Conservation (phyloP, 208 protist genomes). For the Crithidia brevicula region DNA sequence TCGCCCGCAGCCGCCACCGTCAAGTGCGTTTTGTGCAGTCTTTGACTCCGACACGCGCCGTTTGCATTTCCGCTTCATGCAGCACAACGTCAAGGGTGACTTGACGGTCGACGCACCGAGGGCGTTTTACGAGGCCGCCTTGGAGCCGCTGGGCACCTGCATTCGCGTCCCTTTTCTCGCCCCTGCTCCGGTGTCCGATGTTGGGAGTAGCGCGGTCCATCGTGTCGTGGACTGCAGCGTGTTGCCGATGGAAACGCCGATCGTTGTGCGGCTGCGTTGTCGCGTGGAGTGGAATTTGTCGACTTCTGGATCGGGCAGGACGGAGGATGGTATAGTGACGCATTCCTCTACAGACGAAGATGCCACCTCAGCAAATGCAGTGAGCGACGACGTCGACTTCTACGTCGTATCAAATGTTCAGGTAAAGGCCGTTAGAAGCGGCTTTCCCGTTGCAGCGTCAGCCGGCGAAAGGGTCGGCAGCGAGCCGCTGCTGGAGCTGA, state of each 20-base stretch:
- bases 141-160: constrained; percentile 5
- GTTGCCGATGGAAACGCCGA: neutral
- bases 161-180: neutral
- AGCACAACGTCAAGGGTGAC: neutral
- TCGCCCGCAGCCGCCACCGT: neutral
- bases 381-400: constrained; percentile 8
- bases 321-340: neutral
- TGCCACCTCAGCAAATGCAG: too few species aligned
- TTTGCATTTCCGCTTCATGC: constrained; percentile 13
- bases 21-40: neutral
- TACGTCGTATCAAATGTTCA: constrained; percentile 15
- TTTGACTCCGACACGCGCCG: constrained; percentile 24
- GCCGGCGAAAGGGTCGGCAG: too few species aligned
- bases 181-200: neutral
- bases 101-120: neutral
- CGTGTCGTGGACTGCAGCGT: constrained; percentile 16
- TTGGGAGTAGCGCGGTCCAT: neutral
- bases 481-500: constrained; percentile 12
- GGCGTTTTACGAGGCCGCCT: neutral
- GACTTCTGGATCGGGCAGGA: neutral
- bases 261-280: constrained; percentile 1
- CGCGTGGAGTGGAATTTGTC: constrained; percentile 2
- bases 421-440: neutral
- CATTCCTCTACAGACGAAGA: too few species aligned
- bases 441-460: too few species aligned